phyloP scores from a whole-genome alignment of 108 stramenopile species.

The Phaeodactylum tricornutum region DNA sequence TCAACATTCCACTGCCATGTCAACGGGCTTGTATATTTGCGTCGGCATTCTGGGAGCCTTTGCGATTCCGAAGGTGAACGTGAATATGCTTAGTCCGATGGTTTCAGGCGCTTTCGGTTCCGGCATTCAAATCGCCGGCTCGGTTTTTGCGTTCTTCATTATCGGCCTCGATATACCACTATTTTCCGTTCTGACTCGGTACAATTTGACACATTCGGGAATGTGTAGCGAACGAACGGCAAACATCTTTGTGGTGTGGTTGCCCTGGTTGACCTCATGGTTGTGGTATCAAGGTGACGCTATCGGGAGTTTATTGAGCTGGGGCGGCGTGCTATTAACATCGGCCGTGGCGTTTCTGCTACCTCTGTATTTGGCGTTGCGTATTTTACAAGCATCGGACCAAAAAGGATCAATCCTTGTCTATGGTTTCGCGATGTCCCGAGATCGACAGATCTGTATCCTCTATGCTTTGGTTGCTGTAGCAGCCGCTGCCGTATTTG shows the following conservation, averaged over 20 bases:
- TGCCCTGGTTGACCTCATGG: conserved; percentile 52
- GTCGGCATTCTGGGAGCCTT: conserved; percentile 52
- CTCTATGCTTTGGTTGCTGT: conserved; percentile 10
- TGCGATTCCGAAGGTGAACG: conserved; percentile 41
- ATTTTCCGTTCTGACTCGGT: conserved; percentile 43
- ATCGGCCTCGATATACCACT: conserved; percentile 67
- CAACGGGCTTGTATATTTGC: conserved; percentile 34
- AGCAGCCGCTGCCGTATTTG: conserved; percentile 6
- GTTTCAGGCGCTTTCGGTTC: conserved; percentile 49
- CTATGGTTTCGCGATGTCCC: conserved; percentile 15
- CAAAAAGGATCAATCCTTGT: conserved; percentile 20
- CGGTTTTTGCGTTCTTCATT: conserved; percentile 60
- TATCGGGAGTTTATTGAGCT: conserved; percentile 30
- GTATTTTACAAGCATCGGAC: conserved; percentile 23
- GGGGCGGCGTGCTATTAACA: conserved; percentile 52
- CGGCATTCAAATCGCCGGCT: conserved; percentile 29
- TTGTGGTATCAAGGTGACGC: conserved; percentile 32
- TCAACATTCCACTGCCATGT: conserved; percentile 25
- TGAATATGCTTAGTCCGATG: conserved; percentile 54
- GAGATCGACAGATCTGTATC: background rate
- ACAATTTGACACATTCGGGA: conserved; percentile 38
- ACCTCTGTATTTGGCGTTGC: conserved; percentile 37
- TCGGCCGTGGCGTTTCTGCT: conserved; percentile 54
- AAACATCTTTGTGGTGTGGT: conserved; percentile 40
- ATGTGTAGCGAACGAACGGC: conserved; percentile 14